Evolutionary conservation across 2,329 filamentous ascomycete genomes (phyloP).

Genomic region (Sporothrix brunneoviolacea): DNA sequence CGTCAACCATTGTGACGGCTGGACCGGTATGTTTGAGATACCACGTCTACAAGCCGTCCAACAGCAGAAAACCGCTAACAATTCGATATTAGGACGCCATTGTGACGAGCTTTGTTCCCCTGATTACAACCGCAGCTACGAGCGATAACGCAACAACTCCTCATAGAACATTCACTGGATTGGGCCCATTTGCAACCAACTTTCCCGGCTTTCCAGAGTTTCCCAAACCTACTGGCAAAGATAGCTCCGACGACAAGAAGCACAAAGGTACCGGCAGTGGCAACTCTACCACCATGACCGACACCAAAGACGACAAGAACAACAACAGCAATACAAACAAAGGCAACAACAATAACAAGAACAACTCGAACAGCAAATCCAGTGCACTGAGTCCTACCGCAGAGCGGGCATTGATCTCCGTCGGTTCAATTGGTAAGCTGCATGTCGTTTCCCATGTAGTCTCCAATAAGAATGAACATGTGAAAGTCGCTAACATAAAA

Average conservation of each 20-base stretch:
- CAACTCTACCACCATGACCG: too few relatives aligned
- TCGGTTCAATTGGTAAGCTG: slow-evolving; percentile 29
- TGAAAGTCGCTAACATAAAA: slow-evolving; percentile 17
- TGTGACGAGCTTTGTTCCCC: slow-evolving; percentile 8
- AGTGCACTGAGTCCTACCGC: slow-evolving; percentile 18
- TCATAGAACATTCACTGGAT: neutral
- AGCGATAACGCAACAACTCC: neutral
- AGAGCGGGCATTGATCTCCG: slow-evolving; percentile 27
- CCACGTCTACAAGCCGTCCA: neutral
- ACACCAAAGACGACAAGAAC: neutral
- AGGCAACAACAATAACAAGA: neutral
- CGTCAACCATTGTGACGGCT: slow-evolving; percentile 6
- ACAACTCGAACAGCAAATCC: neutral
- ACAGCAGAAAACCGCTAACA: neutral
- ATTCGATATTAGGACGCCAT: slow-evolving; percentile 1
- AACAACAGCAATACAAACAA: neutral
- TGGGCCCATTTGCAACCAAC: neutral
- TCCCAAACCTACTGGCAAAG: neutral
- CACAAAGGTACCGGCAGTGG: slow-evolving; percentile 4
- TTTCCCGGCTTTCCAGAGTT: neutral
- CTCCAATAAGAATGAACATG: neutral
- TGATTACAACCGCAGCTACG: slow-evolving; percentile 8
- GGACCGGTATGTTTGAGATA: neutral
- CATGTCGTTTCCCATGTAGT: neutral
- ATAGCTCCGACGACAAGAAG: slow-evolving; percentile 8